Base-by-base conservation (phyloP, 306 rosid genomes). In the Pterocarpus macrocarpus region DNA sequence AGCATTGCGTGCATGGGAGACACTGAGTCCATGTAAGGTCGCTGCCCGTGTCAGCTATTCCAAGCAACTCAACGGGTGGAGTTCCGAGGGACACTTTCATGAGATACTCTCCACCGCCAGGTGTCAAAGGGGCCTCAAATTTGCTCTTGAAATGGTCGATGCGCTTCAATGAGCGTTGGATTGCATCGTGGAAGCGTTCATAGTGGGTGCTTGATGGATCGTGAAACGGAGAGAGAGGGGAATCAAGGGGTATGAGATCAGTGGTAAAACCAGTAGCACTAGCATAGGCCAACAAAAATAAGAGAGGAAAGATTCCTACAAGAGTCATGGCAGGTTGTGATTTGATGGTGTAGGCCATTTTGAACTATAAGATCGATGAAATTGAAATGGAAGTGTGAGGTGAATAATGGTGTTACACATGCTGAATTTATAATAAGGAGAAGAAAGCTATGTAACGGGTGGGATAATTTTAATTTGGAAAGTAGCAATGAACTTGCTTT, bases 1-100 rank as follows among this genome's bases (percentile, higher is more conserved):
- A 49, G 12, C 55, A 49, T 2, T 3, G 16, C 2, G 16, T 49
- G 55, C 55, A 91, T n/a, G 94, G 94, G 67, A 78, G 34, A 71
- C 92, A 93, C 15, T 93, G 97, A 2, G 87, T 83, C 96, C 94
- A 91, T 0, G 71, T 88, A 0, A 91, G 89, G 17, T 89, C 96
- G 22, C 97, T 91, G 14, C 97, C 96, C 0, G 90, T 89, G 64
- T 92, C 97, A 0, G 81, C 91, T 6, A 89, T 80, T 5, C 85
- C 94, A n/a, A 85, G 63, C 8, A 85, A 3, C 38, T 82, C 57
- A 2, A 84, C 71, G 0, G 90, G 87, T 0, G 94, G 91, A 10
- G 94, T 89, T 52, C 96, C 96, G 0, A 91, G 8, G 0, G 90
- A 90, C 0, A 87, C 2, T 32, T 82, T 76, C 91, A 91, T 86